Conservation (phyloP, 2,329 filamentous ascomycete species). For the Rhynchosporium secalis region DNA sequence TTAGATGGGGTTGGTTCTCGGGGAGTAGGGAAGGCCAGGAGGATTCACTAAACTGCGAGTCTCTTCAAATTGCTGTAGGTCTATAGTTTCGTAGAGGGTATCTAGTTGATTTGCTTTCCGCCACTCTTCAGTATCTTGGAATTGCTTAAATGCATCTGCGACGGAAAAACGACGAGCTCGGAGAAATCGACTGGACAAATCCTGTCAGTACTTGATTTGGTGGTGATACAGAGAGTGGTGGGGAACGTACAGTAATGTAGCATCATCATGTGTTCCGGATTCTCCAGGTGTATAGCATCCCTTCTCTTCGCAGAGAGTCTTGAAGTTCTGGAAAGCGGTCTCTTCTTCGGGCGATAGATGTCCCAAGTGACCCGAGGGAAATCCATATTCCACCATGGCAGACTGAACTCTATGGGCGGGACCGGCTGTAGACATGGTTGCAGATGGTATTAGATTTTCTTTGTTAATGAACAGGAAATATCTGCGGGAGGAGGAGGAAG, state of each 20-base stretch:
- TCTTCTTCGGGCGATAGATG: conserved; percentile 72
- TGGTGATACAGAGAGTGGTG: background rate
- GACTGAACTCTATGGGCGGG: conserved; percentile 39
- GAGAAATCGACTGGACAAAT: conserved; percentile 67
- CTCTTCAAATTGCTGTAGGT: conserved; percentile 79
- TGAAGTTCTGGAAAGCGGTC: conserved; percentile 69
- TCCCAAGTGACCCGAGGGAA: conserved; percentile 77
- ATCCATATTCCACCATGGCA: conserved; percentile 49
- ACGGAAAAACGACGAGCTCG: conserved; percentile 81
- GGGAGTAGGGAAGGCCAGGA: conserved; percentile 17
- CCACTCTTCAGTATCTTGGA: conserved; percentile 87
- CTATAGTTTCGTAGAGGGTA: conserved; percentile 81
- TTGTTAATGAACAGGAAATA: background rate
- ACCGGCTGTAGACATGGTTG: conserved; percentile 34
- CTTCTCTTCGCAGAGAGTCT: conserved; percentile 62
- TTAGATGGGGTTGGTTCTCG: conserved; percentile 15
- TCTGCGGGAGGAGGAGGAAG: background rate
- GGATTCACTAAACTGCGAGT: conserved; percentile 68
- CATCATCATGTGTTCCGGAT: conserved; percentile 66
- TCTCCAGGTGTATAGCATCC: conserved; percentile 58
- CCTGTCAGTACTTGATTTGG: conserved; percentile 3
- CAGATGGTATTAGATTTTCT: background rate
- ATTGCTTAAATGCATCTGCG: conserved; percentile 77
- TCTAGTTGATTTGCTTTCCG: conserved; percentile 76
- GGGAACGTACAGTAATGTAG: conserved; percentile 63